A percentile compares a stretch with the other conserved stretches of the same genome.
Evolutionary conservation across 768 basidiomycete genomes (phyloP).

Genomic region (Grammothele lineata): DNA sequence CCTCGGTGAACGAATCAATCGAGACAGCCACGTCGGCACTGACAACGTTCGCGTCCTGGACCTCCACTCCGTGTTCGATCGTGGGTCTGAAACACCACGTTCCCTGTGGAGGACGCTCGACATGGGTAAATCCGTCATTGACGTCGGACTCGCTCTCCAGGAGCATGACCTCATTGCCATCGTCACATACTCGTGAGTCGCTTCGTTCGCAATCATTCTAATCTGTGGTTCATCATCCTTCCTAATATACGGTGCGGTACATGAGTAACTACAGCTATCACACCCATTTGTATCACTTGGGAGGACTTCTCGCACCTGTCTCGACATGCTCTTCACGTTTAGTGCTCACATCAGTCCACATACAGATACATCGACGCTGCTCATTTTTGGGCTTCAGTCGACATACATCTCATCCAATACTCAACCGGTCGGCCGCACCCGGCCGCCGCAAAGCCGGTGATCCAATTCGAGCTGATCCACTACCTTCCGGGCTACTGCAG

Average conservation of each 20-base stretch:
- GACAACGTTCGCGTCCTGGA: conserved; percentile 7
- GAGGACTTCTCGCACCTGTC: not conserved
- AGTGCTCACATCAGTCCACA: not conserved
- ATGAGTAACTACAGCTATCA: too few species aligned
- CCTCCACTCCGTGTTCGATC: conserved; percentile 4
- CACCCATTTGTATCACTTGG: too few species aligned
- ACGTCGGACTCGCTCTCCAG: conserved; percentile 20
- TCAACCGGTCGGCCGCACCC: conserved; percentile 20
- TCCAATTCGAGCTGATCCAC: conserved; percentile 12
- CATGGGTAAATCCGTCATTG: conserved; percentile 17
- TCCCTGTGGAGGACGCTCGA: conserved; percentile 15
- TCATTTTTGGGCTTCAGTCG: conserved; percentile 9
- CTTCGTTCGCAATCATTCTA: not conserved
- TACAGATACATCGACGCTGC: conserved; percentile 10
- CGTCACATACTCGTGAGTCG: conserved; percentile 19
- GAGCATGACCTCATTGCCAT: conserved; percentile 23
- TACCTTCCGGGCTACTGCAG: conserved; percentile 14
- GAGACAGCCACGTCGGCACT: conserved; percentile 4
- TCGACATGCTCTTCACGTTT: not conserved
- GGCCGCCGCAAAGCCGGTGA: conserved; percentile 12
- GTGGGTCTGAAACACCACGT: not conserved
- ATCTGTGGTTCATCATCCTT: too few species aligned
- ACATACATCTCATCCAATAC: conserved; percentile 17
- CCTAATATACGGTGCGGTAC: too few species aligned
- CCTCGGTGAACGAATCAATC: conserved; percentile 15